Evolutionary conservation across 2,329 filamentous ascomycete species (phyloP), one percentile per base, ranked within the genome.

Genomic region (Sporothrix brunneoviolacea): DNA sequence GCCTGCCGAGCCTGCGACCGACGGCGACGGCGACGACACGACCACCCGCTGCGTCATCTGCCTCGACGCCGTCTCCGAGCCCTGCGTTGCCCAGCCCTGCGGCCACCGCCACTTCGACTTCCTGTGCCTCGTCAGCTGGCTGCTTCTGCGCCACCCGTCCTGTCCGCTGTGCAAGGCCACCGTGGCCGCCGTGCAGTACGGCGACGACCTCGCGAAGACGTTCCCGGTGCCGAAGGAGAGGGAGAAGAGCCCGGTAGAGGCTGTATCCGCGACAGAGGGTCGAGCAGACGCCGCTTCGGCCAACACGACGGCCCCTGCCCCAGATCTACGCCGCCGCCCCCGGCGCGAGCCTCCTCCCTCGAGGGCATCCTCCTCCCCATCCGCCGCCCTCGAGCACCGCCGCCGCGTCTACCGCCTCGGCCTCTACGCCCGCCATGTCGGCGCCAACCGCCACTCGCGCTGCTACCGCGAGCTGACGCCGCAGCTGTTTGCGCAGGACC

Each of bases 21-120:
- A 19, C 39, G 13, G 5, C 39, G 2, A 8, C 22, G 13, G 4
- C 30, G 43, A 18, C 15, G 13, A 37, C 21, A 12, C 6, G n/a
- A n/a, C n/a, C 27, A 3, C 18, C 28, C 80, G 76, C 61, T 96
- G 91, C 66, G 88, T 94, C 56, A 93, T 97, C 65, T 97, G 91
- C 66, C 81, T 96, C 54, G 86, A 91, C 51, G 62, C 70, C 48
- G 74, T 95, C 61, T 80, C 81, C 9, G 87, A 93, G 60, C 70
- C 79, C 47, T 89, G 86, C 55, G 73, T 84, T 45, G 80, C 87
- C 8, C 70, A 77, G 18, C 90, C 91, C 8, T 97, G 91, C 71
- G 76, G 79, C 37, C 91, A 97, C 70, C 69, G 73, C 51, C 81
- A 83, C 58, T 95, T 94, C 64, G 90, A 96, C 71, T 94, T 90